These are phyloP conservation scores for Pestalotiopsis sp. DNA, from an alignment of 2,329 filamentous ascomycete species.

Conservation along the genomic window DNA sequence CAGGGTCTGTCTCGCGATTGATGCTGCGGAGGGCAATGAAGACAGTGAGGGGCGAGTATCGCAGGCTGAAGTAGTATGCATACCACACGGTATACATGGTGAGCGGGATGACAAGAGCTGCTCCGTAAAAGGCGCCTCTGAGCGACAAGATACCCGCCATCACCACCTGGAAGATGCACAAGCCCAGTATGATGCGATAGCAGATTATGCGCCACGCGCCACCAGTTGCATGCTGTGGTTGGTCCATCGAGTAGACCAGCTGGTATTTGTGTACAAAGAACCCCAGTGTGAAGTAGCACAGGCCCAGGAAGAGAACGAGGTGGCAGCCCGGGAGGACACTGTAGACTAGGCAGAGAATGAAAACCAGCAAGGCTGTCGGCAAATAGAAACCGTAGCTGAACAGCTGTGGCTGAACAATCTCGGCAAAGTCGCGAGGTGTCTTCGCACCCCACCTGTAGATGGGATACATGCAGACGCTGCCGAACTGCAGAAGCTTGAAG, in stretches of 20 bases:
- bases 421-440: slow-evolving; percentile 86
- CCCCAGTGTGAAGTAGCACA: slow-evolving; percentile 81
- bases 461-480: slow-evolving; percentile 81
- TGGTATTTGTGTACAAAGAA: slow-evolving; percentile 97
- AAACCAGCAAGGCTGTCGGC: slow-evolving; percentile 87
- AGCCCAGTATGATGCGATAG: slow-evolving; percentile 83
- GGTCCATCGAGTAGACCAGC: slow-evolving; percentile 96
- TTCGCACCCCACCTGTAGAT: slow-evolving; percentile 77
- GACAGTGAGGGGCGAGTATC: slow-evolving; percentile 85
- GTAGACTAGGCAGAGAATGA: slow-evolving; percentile 96
- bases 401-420: slow-evolving; percentile 78
- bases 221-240: slow-evolving; percentile 91
- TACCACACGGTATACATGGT: slow-evolving; percentile 86
- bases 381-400: slow-evolving; percentile 98
- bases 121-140: slow-evolving; percentile 72
- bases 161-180: slow-evolving; percentile 87
- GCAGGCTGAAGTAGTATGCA: slow-evolving; percentile 76
- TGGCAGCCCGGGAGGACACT: slow-evolving; percentile 82
- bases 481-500: slow-evolving; percentile 88
- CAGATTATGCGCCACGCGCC: slow-evolving; percentile 97
- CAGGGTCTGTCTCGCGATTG: slow-evolving; percentile 60
- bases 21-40: slow-evolving; percentile 93
- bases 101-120: slow-evolving; percentile 75
- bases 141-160: slow-evolving; percentile 86
- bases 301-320: slow-evolving; percentile 78